Evolutionary conservation across 2,329 filamentous ascomycete species (phyloP), one percentile per base, ranked within the genome.

Genomic region (Didymella pinodella): DNA sequence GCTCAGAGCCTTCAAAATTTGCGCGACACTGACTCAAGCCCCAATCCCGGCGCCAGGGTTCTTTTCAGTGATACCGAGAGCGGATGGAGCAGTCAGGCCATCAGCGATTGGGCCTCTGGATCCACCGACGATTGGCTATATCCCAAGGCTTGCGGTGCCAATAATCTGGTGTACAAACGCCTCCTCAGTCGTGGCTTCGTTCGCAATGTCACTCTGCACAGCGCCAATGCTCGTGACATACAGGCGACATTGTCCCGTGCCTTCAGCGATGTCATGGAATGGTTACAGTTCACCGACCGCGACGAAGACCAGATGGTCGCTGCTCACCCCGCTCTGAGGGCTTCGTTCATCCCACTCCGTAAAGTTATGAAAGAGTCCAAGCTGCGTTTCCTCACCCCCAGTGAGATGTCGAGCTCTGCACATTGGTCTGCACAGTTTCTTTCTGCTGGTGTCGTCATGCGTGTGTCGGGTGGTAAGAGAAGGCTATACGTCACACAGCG

Each of bases 401-500:
- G 86, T 1, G 91, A 93, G 73, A 90, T 93, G 86, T 78, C 90
- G 36, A 92, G 88, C 0, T 86, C 90, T 0, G 84, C 87, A 1
- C 76, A 88, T 2, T 94, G 91, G 91, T 86, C 88, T 50, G 85
- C 88, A 2, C 81, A 85, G 10, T 93, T 93, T 62, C 81, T 94
- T 28, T 83, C 83, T 48, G 88, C 89, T 1, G 87, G 85, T 47
- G 85, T 93, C 36, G 85, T 91, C 68, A 93, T 93, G 90, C 87
- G 88, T 68, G 84, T 87, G 29, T 83, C 85, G 10, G 83, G 85
- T 25, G 81, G 80, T 8, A 76, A 81, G 62, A 87, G 88, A 61
- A 84, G 90, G 8, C 83, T 94, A 12, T 94, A 90, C 76, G 83
- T 93, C 57, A 94, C 91, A 1, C 89, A 91, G 58, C 85, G 88